phyloP scores from a whole-genome alignment of 2,329 filamentous ascomycete species.

The Fusarium setosum region DNA sequence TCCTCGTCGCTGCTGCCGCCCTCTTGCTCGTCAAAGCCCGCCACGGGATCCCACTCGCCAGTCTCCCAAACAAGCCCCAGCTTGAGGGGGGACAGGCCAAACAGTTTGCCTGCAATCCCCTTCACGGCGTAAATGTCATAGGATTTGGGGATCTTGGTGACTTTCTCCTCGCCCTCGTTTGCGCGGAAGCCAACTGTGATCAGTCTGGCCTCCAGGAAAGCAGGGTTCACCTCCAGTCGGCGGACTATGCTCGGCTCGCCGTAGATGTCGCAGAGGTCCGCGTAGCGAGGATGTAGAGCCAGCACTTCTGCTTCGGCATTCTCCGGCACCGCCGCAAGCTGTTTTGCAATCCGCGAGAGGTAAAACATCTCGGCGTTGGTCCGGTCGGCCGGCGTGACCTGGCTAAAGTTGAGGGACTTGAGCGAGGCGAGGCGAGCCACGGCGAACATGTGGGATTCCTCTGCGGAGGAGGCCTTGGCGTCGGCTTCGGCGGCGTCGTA shows the following conservation, averaged over 20 bases:
- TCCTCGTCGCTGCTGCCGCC: constrained; percentile 66
- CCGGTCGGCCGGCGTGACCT: constrained; percentile 78
- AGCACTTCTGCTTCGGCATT: constrained; percentile 66
- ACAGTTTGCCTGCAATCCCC: constrained; percentile 79
- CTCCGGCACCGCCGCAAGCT: constrained; percentile 72
- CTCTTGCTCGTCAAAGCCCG: constrained; percentile 69
- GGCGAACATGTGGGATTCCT: constrained; percentile 91
- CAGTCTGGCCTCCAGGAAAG: constrained; percentile 84
- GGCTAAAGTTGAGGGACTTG: constrained; percentile 77
- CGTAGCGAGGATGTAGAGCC: constrained; percentile 76
- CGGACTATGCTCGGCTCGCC: constrained; percentile 75
- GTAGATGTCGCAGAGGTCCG: constrained; percentile 79
- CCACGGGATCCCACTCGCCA: constrained; percentile 87
- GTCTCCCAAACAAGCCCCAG: constrained; percentile 87
- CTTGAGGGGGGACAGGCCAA: constrained; percentile 71
- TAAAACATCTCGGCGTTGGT: constrained; percentile 95
- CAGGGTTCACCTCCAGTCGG: constrained; percentile 72
- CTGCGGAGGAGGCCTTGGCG: constrained; percentile 65
- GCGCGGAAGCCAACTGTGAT: constrained; percentile 70
- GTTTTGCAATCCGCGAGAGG: constrained; percentile 82
- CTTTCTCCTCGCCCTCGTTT: constrained; percentile 42
- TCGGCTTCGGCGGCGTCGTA: constrained; percentile 65
- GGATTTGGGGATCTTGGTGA: constrained; percentile 74
- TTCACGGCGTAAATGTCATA: constrained; percentile 86
- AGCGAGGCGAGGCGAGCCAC: constrained; percentile 79